phyloP scores from a whole-genome alignment of 768 basidiomycete species.

The Dioszegia crocea region DNA sequence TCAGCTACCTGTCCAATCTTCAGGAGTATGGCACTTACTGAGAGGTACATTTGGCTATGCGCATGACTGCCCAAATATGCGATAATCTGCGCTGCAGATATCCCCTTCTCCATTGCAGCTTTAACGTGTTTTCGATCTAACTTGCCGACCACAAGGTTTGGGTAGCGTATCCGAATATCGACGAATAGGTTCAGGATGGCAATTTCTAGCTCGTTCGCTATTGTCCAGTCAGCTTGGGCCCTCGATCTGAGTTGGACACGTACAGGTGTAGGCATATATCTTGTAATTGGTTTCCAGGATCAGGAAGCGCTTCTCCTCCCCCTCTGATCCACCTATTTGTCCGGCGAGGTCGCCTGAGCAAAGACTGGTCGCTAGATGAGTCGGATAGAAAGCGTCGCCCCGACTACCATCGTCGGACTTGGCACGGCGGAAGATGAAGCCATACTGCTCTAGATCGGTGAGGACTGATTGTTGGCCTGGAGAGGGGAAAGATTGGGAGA shows the following conservation, averaged over 20 bases:
- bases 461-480: conserved; percentile 70
- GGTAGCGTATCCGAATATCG: conserved; percentile 86
- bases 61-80: conserved; percentile 90
- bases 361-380: conserved; percentile 86
- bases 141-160: conserved; percentile 92
- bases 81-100: conserved; percentile 96
- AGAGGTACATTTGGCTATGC: conserved; percentile 95
- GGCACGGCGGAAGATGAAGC: conserved; percentile 78
- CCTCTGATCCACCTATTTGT: conserved; percentile 41
- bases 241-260: too few species aligned
- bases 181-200: conserved; percentile 93
- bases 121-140: conserved; percentile 94
- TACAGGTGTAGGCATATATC: conserved; percentile 95
- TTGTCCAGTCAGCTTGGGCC: neutral
- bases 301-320: conserved; percentile 74
- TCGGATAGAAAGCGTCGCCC: conserved; percentile 86
- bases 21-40: conserved; percentile 55
- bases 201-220: conserved; percentile 92
- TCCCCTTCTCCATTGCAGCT: conserved; percentile 87
- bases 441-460: conserved; percentile 88
- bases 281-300: conserved; percentile 98
- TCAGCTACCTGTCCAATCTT: neutral
- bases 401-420: conserved; percentile 13
- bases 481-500: conserved; percentile 69
- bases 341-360: conserved; percentile 66